Evolutionary conservation across 345 rosid genomes (phyloP), one percentile per base, ranked within the genome.

Genomic region (Limnanthes douglasii): DNA sequence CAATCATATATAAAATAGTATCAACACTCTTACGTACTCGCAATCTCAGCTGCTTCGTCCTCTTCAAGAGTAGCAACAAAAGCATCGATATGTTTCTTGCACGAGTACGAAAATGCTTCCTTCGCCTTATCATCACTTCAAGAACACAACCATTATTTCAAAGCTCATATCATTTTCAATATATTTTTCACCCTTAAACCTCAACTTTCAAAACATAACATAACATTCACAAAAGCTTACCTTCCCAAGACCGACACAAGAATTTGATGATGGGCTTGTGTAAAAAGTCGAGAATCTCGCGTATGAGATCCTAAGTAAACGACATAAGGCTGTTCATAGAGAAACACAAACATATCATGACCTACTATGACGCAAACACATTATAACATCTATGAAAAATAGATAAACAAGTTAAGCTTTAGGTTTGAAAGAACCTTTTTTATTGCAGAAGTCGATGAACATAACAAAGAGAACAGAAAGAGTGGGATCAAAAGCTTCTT

Each of bases 271-370:
- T 78, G 94, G 34, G 72, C 50, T 7, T 18, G 17, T 13, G 68
- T 51, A 21, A 60, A 37, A 19, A 46, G 17, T 7, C 47, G 53
- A 15, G 61, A 20, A 21, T 61, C 66, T 32, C 68, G 78, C 10
- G 57, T 20, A 40, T 81, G 88, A 4, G 94, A 73, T 37, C 94
- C 94, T 61, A 81, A 45, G 62, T 81, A 77, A 13, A 81, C 88
- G 18, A 73, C 26, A 15, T 77, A 77, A 0, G 88, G 51, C 86
- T 73, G n/a, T n/a, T n/a, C n/a, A n/a, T n/a, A n/a, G n/a, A n/a
- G n/a, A n/a, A n/a, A n/a, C n/a, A n/a, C n/a, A n/a, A n/a, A n/a
- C n/a, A n/a, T n/a, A n/a, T n/a, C n/a, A n/a, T n/a, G n/a, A n/a
- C n/a, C n/a, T n/a, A n/a, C n/a, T n/a, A n/a, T n/a, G n/a, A n/a